phyloP scores from a whole-genome alignment of 495 filamentous ascomycete genomes.

The Aspergillus wentii region DNA sequence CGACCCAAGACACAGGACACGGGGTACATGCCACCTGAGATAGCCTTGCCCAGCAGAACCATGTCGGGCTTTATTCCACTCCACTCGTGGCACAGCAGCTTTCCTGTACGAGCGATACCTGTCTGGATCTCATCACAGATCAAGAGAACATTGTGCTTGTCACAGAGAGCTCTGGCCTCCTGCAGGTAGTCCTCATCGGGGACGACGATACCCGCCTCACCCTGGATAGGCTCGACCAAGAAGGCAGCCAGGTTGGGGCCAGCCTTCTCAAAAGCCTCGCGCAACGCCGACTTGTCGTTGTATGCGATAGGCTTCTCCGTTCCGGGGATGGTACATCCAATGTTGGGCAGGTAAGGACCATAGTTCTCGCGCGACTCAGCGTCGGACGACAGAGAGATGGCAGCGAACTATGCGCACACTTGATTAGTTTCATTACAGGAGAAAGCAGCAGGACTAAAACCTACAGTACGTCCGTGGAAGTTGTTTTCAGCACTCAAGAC shows the following conservation, averaged over 20 bases:
- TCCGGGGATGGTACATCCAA: conserved; percentile 72
- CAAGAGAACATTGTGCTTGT: conserved; percentile 87
- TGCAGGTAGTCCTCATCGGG: conserved; percentile 85
- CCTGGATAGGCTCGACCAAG: conserved; percentile 96
- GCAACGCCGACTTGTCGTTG: conserved; percentile 77
- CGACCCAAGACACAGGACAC: conserved; percentile 88
- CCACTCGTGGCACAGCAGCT: conserved; percentile 92
- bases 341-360: conserved; percentile 86
- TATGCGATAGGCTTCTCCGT: conserved; percentile 78
- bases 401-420: conserved; percentile 65
- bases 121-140: conserved; percentile 99
- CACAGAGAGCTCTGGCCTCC: conserved; percentile 79
- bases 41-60: conserved; percentile 92
- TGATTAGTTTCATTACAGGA: conserved; percentile 2
- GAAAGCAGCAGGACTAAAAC: conserved; percentile 26
- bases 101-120: conserved; percentile 89
- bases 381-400: conserved; percentile 91
- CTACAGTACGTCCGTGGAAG: conserved; percentile 93
- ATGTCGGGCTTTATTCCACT: conserved; percentile 92
- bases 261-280: conserved; percentile 72
- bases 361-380: conserved; percentile 96
- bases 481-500: conserved; percentile 85
- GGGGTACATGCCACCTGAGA: conserved; percentile 97
- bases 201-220: conserved; percentile 95
- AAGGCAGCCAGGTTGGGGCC: conserved; percentile 87